Evolutionary conservation across 768 basidiomycete genomes (phyloP).

Genomic region (Cyathus striatus): DNA sequence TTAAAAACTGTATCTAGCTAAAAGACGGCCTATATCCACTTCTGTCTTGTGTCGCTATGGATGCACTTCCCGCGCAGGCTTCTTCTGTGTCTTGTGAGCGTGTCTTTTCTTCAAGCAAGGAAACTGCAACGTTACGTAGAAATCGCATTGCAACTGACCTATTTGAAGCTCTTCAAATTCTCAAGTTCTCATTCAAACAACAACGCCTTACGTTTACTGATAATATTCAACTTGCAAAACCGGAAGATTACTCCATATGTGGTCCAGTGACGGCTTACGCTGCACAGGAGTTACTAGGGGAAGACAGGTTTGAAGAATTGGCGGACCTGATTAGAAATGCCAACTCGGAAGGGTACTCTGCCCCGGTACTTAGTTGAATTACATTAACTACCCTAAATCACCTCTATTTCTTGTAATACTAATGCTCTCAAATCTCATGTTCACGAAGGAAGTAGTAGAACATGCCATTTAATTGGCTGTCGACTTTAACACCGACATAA

Average conservation of each 20-base stretch:
- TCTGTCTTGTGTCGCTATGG: slow-evolving; percentile 15
- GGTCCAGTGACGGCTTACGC: not conserved
- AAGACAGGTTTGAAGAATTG: not conserved
- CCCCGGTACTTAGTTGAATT: no score
- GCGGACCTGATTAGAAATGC: not conserved
- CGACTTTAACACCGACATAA: not conserved
- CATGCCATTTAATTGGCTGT: not conserved
- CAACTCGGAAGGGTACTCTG: not conserved
- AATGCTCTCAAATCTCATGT: no score
- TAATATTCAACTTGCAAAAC: not conserved
- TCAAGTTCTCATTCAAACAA: slow-evolving; percentile 13
- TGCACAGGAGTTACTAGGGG: not conserved
- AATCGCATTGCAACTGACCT: slow-evolving; percentile 11
- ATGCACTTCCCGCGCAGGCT: slow-evolving; percentile 21
- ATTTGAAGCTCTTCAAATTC: slow-evolving; percentile 22
- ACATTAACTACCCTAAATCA: not conserved
- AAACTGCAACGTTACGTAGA: slow-evolving; percentile 16
- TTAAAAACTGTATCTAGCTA: not conserved
- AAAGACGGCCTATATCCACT: slow-evolving; percentile 7
- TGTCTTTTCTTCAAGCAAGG: slow-evolving; percentile 25
- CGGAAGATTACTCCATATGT: not conserved
- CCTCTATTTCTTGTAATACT: not conserved
- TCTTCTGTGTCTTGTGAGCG: slow-evolving; percentile 23
- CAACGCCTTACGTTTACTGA: not conserved
- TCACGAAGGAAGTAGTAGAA: no score